A percentile compares a stretch with the other conserved stretches of the same genome.
Conservation (phyloP, 2,329 filamentous ascomycete genomes). For the Trichophyton schoenleinii region DNA sequence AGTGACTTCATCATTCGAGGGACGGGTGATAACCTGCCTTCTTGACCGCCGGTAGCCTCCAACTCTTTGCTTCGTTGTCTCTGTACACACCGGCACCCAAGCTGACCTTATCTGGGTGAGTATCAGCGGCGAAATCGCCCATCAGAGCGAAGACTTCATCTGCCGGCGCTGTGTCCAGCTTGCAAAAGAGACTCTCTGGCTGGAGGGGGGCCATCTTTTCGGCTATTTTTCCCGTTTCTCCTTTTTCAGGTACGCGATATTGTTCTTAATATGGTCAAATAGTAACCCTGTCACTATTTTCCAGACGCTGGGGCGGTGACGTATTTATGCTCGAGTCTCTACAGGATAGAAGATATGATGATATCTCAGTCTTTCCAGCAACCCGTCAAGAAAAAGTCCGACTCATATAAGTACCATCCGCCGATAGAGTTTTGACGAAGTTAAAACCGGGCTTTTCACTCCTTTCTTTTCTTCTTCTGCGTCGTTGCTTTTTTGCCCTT, state of each 20-base stretch:
- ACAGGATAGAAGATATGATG: background rate
- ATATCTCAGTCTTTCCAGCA: background rate
- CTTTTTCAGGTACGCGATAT: background rate
- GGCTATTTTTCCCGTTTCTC: background rate
- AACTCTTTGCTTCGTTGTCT: constrained; percentile 26
- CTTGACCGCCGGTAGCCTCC: constrained; percentile 27
- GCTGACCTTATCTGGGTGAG: constrained; percentile 26
- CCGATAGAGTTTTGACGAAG: background rate
- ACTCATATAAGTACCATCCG: background rate
- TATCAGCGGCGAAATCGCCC: constrained; percentile 16
- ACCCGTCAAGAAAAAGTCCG: background rate
- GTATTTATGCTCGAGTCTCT: background rate
- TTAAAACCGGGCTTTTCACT: background rate
- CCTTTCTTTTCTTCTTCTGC: background rate
- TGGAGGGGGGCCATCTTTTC: constrained; percentile 12
- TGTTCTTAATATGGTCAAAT: background rate
- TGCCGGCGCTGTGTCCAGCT: constrained; percentile 10
- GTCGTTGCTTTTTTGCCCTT: background rate
- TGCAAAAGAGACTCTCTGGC: constrained; percentile 13
- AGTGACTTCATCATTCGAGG: background rate
- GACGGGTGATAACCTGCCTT: constrained; percentile 16
- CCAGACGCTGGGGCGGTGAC: background rate
- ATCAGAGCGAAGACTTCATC: constrained; percentile 19
- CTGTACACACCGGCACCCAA: constrained; percentile 32
- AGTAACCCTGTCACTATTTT: background rate